phyloP scores from a whole-genome alignment of 164 flowering plant species.

The Euptelea pleiosperma region DNA sequence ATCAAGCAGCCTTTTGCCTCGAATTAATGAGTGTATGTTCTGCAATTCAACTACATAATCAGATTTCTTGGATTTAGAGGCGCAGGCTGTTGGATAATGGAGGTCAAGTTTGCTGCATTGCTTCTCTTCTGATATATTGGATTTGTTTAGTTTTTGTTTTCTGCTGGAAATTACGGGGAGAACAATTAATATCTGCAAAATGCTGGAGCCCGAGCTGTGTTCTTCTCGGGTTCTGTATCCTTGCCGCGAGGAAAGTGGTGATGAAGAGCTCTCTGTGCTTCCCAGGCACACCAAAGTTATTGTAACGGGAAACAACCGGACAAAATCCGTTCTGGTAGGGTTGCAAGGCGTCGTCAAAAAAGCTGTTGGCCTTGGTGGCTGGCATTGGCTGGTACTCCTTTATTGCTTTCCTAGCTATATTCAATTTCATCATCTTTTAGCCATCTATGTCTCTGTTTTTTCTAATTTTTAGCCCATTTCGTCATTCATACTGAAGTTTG shows the following conservation, averaged over 20 bases:
- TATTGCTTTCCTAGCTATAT: slow-evolving; percentile 2
- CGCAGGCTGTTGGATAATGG: background rate
- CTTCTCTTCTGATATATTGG: background rate
- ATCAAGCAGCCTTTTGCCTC: too few species aligned
- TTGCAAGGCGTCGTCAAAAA: slow-evolving; percentile 97
- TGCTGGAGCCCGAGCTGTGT: slow-evolving; percentile 66
- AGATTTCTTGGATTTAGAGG: background rate
- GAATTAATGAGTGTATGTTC: too few species aligned
- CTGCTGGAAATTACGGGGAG: slow-evolving; percentile 5
- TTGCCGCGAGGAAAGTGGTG: slow-evolving; percentile 79
- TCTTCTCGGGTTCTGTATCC: slow-evolving; percentile 62
- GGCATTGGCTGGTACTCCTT: slow-evolving; percentile 95
- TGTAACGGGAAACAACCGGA: slow-evolving; percentile 91
- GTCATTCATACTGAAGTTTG: too few species aligned
- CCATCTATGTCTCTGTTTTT: background rate
- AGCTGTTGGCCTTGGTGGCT: slow-evolving; percentile 99
- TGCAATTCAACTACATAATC: background rate
- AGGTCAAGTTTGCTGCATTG: slow-evolving; percentile 7
- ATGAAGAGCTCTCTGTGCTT: slow-evolving; percentile 85
- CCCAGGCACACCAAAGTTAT: slow-evolving; percentile 94
- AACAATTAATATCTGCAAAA: slow-evolving; percentile 21
- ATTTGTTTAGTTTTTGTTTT: background rate
- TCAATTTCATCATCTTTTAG: background rate
- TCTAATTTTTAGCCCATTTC: background rate
- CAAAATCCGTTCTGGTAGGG: slow-evolving; percentile 91